Evolutionary conservation across 768 basidiomycete genomes (phyloP).

Genomic region (Amyloporia xantha): DNA sequence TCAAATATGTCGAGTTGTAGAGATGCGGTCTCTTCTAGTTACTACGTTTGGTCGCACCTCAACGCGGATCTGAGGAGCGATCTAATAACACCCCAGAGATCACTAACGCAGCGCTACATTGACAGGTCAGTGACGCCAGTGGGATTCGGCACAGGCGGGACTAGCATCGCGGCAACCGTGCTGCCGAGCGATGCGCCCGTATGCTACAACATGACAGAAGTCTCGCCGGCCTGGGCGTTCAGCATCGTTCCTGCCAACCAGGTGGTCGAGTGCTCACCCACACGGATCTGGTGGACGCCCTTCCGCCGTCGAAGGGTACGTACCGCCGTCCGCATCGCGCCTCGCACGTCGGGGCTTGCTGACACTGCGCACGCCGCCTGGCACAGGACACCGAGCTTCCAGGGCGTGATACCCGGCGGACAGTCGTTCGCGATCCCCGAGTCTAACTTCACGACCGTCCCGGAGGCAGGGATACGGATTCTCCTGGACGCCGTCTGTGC

Average conservation of each 20-base stretch:
- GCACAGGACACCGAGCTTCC: constrained; percentile 49
- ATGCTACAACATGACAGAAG: constrained; percentile 52
- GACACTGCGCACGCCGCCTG: neutral
- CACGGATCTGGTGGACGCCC: constrained; percentile 62
- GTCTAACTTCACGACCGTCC: constrained; percentile 35
- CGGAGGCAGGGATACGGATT: constrained; percentile 55
- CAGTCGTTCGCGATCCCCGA: constrained; percentile 62
- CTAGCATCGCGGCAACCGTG: constrained; percentile 60
- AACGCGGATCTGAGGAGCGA: too few relatives aligned
- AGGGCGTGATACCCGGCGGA: constrained; percentile 76
- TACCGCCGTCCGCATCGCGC: constrained; percentile 1
- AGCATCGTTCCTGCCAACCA: constrained; percentile 55
- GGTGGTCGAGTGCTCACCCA: constrained; percentile 56
- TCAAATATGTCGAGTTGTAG: too few relatives aligned
- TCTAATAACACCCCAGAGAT: too few relatives aligned
- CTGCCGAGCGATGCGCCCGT: constrained; percentile 40
- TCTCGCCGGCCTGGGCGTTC: constrained; percentile 51
- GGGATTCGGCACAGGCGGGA: constrained; percentile 69
- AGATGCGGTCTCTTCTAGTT: too few relatives aligned
- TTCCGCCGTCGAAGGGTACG: constrained; percentile 47
- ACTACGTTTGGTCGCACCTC: too few relatives aligned
- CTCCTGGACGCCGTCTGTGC: constrained; percentile 57
- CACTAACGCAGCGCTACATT: neutral
- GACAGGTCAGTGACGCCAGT: constrained; percentile 50
- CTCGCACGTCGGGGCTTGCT: too few relatives aligned